Evolutionary conservation across 352 stramenopile genomes (phyloP), one percentile per base, ranked within the genome.

Genomic region (Pythium phragmitis): DNA sequence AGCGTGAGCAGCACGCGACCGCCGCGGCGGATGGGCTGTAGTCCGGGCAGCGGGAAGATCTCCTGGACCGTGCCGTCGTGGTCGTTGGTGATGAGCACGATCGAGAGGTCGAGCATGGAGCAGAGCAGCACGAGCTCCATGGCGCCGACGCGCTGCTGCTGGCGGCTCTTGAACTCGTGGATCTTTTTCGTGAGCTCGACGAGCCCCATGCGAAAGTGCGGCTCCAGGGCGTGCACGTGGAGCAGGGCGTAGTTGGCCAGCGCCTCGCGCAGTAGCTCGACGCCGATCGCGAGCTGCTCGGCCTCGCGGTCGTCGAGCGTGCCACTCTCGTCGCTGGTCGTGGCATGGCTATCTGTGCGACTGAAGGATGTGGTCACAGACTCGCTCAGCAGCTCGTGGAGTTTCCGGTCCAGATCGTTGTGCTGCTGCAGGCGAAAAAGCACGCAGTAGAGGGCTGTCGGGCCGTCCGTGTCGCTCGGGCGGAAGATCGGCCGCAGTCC

Each of bases 181-280:
- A 95, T 56, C 46, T 79, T 80, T 67, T 87, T 91, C 50, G 91
- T 93, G 14, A 95, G 63, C 47, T 95, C 86, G 9, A 93, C 72
- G 1, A 72, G 69, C 16, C 61, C 66, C 53, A 72, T 88, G 9
- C 70, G 74, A 36, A 93, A 88, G 14, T 86, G 69, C 4, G 67
- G 56, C 54, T 79, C 76, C 21, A 95, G 65, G 2, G 57, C 59
- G n/a, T 88, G 61, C 0, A 87, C 77, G 41, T 93, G 69, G 8
- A 95, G 63, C 21, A 95, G 66, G 7, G 79, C 86, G 43, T 90
- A 95, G 66, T 88, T 80, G 3, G 77, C 72, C 33, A 93, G 60
- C 9, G 82, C 87, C 11, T 91, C 73, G 0, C 81, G 81, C 54
- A 95, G 50, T 5, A 87, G 53, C 12, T 80, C 74, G 0, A 89